Evolutionary conservation across 805 yeast genomes (phyloP), one percentile per base, ranked within the genome.

Genomic region (Cyberlindnera xishuangbannaensis): DNA sequence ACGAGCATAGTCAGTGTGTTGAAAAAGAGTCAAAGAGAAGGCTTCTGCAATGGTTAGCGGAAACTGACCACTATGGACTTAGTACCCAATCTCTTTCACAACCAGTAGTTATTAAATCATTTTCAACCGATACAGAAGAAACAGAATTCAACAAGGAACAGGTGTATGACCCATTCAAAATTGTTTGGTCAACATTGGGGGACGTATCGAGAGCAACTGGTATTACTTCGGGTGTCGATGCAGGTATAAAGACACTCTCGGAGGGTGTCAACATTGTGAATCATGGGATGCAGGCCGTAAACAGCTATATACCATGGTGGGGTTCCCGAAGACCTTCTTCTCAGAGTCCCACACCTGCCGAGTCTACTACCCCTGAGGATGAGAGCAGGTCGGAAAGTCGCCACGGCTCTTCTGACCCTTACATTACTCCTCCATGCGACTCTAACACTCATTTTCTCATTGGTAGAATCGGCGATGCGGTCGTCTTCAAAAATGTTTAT

Each of bases 111-210:
- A 53, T 12, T 51, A 64, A 44, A 38, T 12, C 11, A 1, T 37
- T 13, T 28, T 50, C 15, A 56, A 51, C 39, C 27, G 45, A n/a
- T 37, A 47, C 29, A 56, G 61, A 4, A 28, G 23, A 27, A 3
- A 15, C 6, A 13, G 58, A 25, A 44, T 16, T 11, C 7, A 7
- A 9, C 7, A 15, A 16, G 12, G 33, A 31, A 16, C 19, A 18
- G 16, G 17, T 47, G 41, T 32, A 52, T 47, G 55, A 52, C 27
- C 57, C 57, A 7, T 51, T 52, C 37, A 46, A 44, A 28, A n/a
- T 50, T 11, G 44, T 46, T 7, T 40, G 39, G 33, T 32, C 41
- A 4, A 47, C 56, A 0, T 20, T 51, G 5, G 40, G 42, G n/a
- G 53, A 48, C 25, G 47, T 52, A 8, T 44, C 53, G 3, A 35